Base-by-base conservation (phyloP, 148 eudicot genomes). In the Rhododendron molle region DNA sequence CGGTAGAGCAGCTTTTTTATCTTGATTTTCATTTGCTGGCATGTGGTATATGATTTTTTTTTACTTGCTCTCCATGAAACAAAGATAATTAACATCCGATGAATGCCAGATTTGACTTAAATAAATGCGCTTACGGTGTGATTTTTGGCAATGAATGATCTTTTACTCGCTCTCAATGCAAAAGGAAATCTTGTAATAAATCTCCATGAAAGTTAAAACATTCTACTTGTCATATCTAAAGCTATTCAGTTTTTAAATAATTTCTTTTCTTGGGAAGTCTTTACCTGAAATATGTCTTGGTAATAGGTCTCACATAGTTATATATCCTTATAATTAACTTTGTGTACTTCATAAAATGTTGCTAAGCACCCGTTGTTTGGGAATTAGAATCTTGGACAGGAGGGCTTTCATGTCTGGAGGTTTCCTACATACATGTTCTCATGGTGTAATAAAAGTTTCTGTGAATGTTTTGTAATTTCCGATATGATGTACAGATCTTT, bases 21-120 rank as follows among this genome's bases (percentile, higher is more conserved):
- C 93, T 93, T 89, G 98, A 95, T 86, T 94, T 95, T 81, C 98
- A 93, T 90, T 94, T 98, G 88, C 98, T 97, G 38, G 18, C 76
- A 30, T 30, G 80, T 82, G 96, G 98, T 93, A 89, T 2, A 71
- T 49, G 81, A 85, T 87, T 67, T 85, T 76, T 58, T 43, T 47
- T 32, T 76, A 18, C 34, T 9, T 81, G 32, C 38, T 56, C 5
- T 34, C 78, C 84, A 80, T 8, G 72, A 60, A 20, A 78, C 12
- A 20, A 36, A 2, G 26, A 36, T 9, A 28, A 7, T 34, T 72
- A 20, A 36, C 76, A 74, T 65, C 12, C 1, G 2, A 14, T 34
- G 21, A 74, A 74, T 38, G 38, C 7, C 38, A 71, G 38, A 71
- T 71, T 30, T 28, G 76, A 71, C 38, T 13, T 28, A 30, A 71